phyloP scores from a whole-genome alignment of 768 basidiomycete genomes.

The Amanita pseudoporphyria region DNA sequence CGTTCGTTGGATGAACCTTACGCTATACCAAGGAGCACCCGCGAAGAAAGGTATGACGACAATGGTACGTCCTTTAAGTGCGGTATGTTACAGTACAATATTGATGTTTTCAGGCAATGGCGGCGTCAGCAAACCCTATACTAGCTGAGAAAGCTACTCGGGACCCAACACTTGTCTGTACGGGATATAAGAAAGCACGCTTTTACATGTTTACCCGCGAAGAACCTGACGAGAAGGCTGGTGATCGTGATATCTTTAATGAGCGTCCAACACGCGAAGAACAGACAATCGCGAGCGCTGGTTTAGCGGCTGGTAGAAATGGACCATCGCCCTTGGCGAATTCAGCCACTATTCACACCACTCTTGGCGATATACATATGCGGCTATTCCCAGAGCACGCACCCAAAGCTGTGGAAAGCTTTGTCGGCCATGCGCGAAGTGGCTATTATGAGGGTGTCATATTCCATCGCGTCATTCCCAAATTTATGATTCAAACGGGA shows the following conservation, averaged over 20 bases:
- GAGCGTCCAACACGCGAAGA: constrained; percentile 96
- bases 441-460: constrained; percentile 89
- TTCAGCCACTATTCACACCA: constrained; percentile 88
- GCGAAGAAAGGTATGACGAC: constrained; percentile 78
- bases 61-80: constrained; percentile 37
- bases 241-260: constrained; percentile 96
- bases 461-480: constrained; percentile 96
- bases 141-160: constrained; percentile 75
- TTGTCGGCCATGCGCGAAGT: constrained; percentile 83
- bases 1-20: constrained; percentile 80
- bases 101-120: constrained; percentile 61
- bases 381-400: constrained; percentile 85
- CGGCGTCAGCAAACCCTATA: constrained; percentile 91
- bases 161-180: constrained; percentile 90
- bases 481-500: constrained; percentile 98
- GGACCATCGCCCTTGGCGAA: constrained; percentile 69
- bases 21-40: constrained; percentile 90
- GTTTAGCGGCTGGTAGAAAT: constrained; percentile 32
- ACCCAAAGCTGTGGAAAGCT: constrained; percentile 96
- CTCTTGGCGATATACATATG: constrained; percentile 86
- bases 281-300: constrained; percentile 71
- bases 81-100: not conserved
- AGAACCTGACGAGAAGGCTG: constrained; percentile 69
- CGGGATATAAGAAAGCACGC: constrained; percentile 84
- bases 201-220: constrained; percentile 93